phyloP scores from a whole-genome alignment of 768 basidiomycete genomes.

The Pleurotus eryngii region DNA sequence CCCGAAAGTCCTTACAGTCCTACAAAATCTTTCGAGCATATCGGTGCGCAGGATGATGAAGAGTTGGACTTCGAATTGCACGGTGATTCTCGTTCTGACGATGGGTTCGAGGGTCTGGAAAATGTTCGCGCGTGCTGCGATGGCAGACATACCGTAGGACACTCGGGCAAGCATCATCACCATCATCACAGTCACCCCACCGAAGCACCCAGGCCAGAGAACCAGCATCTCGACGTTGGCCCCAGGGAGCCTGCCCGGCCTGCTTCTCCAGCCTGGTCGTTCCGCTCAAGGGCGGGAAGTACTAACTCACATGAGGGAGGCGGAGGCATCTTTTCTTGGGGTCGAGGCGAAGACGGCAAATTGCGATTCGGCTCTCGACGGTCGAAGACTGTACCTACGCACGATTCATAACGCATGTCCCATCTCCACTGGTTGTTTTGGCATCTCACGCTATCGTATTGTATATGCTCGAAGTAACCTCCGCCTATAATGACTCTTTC shows the following conservation, averaged over 20 bases:
- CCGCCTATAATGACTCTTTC: neutral
- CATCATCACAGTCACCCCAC: slow-evolving; percentile 55
- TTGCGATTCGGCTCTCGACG: slow-evolving; percentile 75
- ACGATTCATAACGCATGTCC: slow-evolving; percentile 18
- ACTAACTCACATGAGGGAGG: slow-evolving; percentile 63
- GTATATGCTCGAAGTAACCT: neutral
- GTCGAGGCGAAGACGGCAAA: slow-evolving; percentile 57
- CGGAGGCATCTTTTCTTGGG: slow-evolving; percentile 64
- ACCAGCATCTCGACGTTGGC: slow-evolving; percentile 47
- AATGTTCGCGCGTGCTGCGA: slow-evolving; percentile 93
- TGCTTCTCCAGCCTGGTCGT: slow-evolving; percentile 80
- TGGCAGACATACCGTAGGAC: slow-evolving; percentile 82
- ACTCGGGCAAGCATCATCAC: slow-evolving; percentile 49
- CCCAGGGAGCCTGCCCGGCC: slow-evolving; percentile 52
- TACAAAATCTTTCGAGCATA: slow-evolving; percentile 62
- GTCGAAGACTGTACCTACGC: slow-evolving; percentile 40
- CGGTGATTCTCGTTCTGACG: slow-evolving; percentile 67
- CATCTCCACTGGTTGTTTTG: slow-evolving; percentile 11
- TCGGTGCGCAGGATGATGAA: slow-evolving; percentile 40
- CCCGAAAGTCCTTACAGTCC: slow-evolving; percentile 80
- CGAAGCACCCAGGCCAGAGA: slow-evolving; percentile 40
- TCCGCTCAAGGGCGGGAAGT: slow-evolving; percentile 79
- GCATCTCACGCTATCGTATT: slow-evolving; percentile 5
- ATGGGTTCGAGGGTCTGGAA: slow-evolving; percentile 88
- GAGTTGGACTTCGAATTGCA: slow-evolving; percentile 85